Evolutionary conservation across 2,329 filamentous ascomycete species (phyloP).

Genomic region (Tolypocladium tundrense): DNA sequence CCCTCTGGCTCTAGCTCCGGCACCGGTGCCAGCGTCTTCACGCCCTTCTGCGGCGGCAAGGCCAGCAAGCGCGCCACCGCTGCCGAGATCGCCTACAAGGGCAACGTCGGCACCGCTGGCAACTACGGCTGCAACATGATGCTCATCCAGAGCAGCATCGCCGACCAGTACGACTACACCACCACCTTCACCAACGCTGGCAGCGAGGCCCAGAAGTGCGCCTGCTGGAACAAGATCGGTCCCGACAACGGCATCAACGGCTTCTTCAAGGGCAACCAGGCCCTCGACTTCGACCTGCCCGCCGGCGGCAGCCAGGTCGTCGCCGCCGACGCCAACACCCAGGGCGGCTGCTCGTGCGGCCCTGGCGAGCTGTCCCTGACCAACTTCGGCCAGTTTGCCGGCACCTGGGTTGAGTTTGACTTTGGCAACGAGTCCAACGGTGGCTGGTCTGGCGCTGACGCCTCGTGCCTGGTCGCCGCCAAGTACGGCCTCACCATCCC

Average conservation of each 20-base stretch:
- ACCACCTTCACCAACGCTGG: constrained; percentile 29
- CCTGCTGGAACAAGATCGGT: constrained; percentile 44
- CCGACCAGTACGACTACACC: constrained; percentile 33
- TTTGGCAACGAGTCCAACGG: constrained; percentile 33
- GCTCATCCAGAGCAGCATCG: constrained; percentile 25
- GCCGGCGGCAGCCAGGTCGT: constrained; percentile 27
- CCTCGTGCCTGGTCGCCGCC: constrained; percentile 36
- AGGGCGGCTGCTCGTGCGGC: constrained; percentile 37
- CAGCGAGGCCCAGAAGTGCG: constrained; percentile 24
- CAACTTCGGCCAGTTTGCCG: constrained; percentile 27
- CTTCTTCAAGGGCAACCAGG: constrained; percentile 33
- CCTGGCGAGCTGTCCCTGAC: constrained; percentile 22
- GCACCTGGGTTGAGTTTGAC: constrained; percentile 42
- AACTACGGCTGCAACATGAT: constrained; percentile 45
- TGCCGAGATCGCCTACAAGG: constrained; percentile 34
- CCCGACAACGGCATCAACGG: constrained; percentile 31
- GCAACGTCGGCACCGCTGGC: constrained; percentile 31
- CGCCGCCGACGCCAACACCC: constrained; percentile 34
- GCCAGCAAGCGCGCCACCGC: constrained; percentile 34
- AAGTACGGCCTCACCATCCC: constrained; percentile 17
- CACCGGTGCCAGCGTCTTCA: constrained; percentile 5
- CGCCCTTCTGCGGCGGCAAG: constrained; percentile 25
- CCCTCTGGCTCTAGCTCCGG: constrained; percentile 8
- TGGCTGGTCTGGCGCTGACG: constrained; percentile 40
- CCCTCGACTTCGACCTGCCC: constrained; percentile 29